Evolutionary conservation across 2,329 filamentous ascomycete species (phyloP).

Genomic region (Cladosporium sp.): DNA sequence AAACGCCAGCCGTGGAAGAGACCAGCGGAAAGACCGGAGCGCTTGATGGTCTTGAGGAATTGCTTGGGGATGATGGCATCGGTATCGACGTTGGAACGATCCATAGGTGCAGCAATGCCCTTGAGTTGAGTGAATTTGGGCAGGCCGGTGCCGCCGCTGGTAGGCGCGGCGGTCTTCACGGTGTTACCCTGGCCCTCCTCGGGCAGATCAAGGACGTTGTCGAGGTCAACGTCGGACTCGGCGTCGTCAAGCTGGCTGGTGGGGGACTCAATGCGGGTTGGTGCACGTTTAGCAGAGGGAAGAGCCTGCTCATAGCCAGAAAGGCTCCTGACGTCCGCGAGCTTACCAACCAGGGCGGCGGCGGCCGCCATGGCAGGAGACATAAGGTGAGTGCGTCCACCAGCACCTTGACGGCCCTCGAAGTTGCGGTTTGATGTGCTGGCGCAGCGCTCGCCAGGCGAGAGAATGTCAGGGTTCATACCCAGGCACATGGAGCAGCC

Average conservation of each 20-base stretch:
- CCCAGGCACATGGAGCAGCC: slow-evolving; percentile 98
- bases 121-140: slow-evolving; percentile 79
- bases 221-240: slow-evolving; percentile 58
- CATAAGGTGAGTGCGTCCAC: slow-evolving; percentile 89
- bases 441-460: slow-evolving; percentile 87
- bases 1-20: slow-evolving; percentile 84
- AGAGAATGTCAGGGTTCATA: slow-evolving; percentile 98
- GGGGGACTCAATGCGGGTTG: slow-evolving; percentile 52
- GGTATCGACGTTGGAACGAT: slow-evolving; percentile 91
- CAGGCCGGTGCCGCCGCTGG: slow-evolving; percentile 55
- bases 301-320: slow-evolving; percentile 48
- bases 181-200: slow-evolving; percentile 66
- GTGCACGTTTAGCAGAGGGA: slow-evolving; percentile 43
- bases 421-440: slow-evolving; percentile 97
- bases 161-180: slow-evolving; percentile 43
- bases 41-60: slow-evolving; percentile 98
- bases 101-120: slow-evolving; percentile 82
- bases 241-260: slow-evolving; percentile 48
- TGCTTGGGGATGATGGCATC: slow-evolving; percentile 99
- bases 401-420: slow-evolving; percentile 89
- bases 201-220: slow-evolving; percentile 59
- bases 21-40: slow-evolving; percentile 82
- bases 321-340: slow-evolving; percentile 84
- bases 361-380: slow-evolving; percentile 96
- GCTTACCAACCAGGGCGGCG: slow-evolving; percentile 81